Evolutionary conservation across 441 rosid genomes (phyloP).

Genomic region (Brassica balearica): DNA sequence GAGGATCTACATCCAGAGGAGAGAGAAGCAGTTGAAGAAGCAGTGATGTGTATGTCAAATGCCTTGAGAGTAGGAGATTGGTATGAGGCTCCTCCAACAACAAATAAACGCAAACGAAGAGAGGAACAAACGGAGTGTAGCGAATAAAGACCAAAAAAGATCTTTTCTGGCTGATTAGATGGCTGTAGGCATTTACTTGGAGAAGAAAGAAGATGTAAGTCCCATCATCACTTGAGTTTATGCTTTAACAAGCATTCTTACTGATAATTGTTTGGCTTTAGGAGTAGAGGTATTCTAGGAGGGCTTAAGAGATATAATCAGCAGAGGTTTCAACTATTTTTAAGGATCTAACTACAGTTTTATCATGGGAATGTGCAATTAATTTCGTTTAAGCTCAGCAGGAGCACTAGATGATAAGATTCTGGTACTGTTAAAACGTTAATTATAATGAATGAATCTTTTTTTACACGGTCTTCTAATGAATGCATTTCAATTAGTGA

Average conservation of each 20-base stretch:
- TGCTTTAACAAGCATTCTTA: not conserved
- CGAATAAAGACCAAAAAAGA: slow-evolving; percentile 21
- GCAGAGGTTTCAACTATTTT: not conserved
- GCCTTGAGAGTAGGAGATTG: slow-evolving; percentile 49
- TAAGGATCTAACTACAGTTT: not conserved
- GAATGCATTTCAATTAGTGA: not conserved
- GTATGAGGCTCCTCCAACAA: slow-evolving; percentile 42
- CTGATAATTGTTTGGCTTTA: slow-evolving; percentile 17
- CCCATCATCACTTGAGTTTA: slow-evolving; percentile 14
- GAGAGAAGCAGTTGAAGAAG: slow-evolving; percentile 45
- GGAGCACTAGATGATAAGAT: slow-evolving; percentile 20
- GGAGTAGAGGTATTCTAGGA: slow-evolving; percentile 6
- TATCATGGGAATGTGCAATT: slow-evolving; percentile 10
- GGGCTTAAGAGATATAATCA: not conserved
- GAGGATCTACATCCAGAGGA: slow-evolving; percentile 48
- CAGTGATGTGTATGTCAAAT: slow-evolving; percentile 45
- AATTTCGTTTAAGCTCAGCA: slow-evolving; percentile 12
- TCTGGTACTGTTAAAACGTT: not conserved
- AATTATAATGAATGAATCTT: not conserved
- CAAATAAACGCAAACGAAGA: slow-evolving; percentile 41
- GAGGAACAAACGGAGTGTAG: slow-evolving; percentile 46
- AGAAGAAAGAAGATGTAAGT: slow-evolving; percentile 30
- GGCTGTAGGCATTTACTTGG: slow-evolving; percentile 7
- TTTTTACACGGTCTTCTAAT: slow-evolving; percentile 12
- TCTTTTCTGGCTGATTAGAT: slow-evolving; percentile 8